A percentile compares a stretch with the other conserved stretches of the same genome.
These are phyloP conservation scores for Rhodamnia argentea DNA, from an alignment of 345 rosid species.

Conservation along the genomic window DNA sequence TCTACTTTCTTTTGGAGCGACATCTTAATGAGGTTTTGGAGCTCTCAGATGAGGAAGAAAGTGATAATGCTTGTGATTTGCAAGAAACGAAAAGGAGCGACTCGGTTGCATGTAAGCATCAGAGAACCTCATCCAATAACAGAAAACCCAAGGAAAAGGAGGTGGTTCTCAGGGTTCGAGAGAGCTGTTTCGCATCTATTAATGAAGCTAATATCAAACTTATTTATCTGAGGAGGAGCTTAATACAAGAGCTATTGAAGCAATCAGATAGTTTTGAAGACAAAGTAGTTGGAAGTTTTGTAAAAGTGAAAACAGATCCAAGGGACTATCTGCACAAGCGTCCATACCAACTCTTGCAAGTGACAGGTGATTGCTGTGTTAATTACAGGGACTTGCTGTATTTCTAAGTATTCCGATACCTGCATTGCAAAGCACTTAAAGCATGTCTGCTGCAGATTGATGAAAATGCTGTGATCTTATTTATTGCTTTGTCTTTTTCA, in stretches of 20 bases:
- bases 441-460: background rate
- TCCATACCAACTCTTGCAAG: slow-evolving; percentile 34
- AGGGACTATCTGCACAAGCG: slow-evolving; percentile 26
- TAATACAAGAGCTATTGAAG: slow-evolving; percentile 32
- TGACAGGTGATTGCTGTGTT: slow-evolving; percentile 28
- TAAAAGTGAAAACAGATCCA: slow-evolving; percentile 36
- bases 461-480: background rate
- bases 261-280: slow-evolving; percentile 26
- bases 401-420: background rate
- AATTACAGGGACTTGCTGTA: background rate
- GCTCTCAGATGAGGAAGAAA: slow-evolving; percentile 14
- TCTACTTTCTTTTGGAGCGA: slow-evolving; percentile 15
- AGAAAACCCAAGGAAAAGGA: slow-evolving; percentile 10
- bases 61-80: background rate
- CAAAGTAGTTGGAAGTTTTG: slow-evolving; percentile 46
- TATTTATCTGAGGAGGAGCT: slow-evolving; percentile 38
- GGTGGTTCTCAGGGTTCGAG: background rate
- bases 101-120: slow-evolving; percentile 3
- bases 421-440: background rate
- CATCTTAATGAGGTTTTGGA: slow-evolving; percentile 29
- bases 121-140: background rate
- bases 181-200: slow-evolving; percentile 31
- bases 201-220: slow-evolving; percentile 30
- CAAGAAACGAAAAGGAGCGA: background rate
- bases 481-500: background rate